Evolutionary conservation across 2,329 filamentous ascomycete genomes (phyloP).

Genomic region (Botryotinia calthae): DNA sequence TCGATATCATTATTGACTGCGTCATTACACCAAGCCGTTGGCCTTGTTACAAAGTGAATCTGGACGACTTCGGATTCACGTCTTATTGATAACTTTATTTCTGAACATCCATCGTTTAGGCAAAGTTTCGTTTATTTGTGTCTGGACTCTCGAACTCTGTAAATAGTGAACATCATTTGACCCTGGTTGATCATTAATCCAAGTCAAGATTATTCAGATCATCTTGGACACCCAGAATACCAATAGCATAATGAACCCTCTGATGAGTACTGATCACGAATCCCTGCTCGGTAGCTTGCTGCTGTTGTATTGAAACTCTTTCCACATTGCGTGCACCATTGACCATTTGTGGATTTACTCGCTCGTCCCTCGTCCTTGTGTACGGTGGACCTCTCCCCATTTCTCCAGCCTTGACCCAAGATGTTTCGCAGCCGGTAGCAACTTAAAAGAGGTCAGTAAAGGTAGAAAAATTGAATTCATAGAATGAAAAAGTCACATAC

Average conservation of each 20-base stretch:
- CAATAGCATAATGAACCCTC: slow-evolving; percentile 72
- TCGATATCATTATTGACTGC: not conserved
- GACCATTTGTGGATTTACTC: slow-evolving; percentile 44
- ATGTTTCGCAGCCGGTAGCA: slow-evolving; percentile 77
- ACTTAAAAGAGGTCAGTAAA: slow-evolving; percentile 41
- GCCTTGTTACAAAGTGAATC: not conserved
- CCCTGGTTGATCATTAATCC: slow-evolving; percentile 24
- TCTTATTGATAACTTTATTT: too few species aligned
- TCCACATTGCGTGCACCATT: slow-evolving; percentile 52
- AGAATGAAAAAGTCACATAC: not conserved
- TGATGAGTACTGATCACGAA: slow-evolving; percentile 62
- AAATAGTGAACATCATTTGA: not conserved
- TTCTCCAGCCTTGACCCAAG: slow-evolving; percentile 74
- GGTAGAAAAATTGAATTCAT: not conserved
- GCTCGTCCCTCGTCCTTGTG: slow-evolving; percentile 46
- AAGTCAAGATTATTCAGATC: slow-evolving; percentile 66
- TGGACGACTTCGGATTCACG: not conserved
- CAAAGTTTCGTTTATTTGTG: not conserved
- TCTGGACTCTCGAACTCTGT: not conserved
- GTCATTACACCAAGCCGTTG: not conserved
- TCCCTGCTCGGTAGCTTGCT: slow-evolving; percentile 47
- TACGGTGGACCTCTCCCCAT: slow-evolving; percentile 77
- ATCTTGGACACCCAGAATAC: slow-evolving; percentile 73
- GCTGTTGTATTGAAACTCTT: slow-evolving; percentile 44
- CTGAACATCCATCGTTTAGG: not conserved